Evolutionary conservation across 371 early-diverging fungal genomes (phyloP).

Genomic region (Coemansia sp.): DNA sequence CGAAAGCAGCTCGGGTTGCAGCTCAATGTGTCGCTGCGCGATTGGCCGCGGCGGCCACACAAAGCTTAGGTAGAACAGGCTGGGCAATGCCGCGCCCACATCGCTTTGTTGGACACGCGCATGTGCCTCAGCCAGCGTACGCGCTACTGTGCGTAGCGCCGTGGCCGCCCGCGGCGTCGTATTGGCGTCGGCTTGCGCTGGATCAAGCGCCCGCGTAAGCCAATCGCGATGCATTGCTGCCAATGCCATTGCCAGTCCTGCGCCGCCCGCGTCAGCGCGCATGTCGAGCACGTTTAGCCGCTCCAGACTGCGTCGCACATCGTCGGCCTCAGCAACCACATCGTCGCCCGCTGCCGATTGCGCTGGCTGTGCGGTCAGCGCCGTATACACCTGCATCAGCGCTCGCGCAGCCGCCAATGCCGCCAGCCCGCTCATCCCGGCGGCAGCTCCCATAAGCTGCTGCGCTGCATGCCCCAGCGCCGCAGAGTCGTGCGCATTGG

Average conservation of each 20-base stretch:
- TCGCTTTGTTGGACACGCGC: slow-evolving; percentile 5
- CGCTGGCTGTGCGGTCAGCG: slow-evolving; percentile 3
- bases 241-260: slow-evolving; percentile 23
- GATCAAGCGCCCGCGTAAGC: slow-evolving; percentile 25
- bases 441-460: slow-evolving; percentile 21
- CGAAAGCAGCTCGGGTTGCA: slow-evolving; percentile 18
- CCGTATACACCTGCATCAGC: slow-evolving; percentile 11
- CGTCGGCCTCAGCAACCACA: slow-evolving; percentile 19
- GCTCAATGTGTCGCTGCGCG: slow-evolving; percentile 25
- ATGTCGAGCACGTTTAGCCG: slow-evolving; percentile 22
- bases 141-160: slow-evolving; percentile 24
- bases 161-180: slow-evolving; percentile 22
- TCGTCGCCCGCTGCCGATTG: slow-evolving; percentile 7
- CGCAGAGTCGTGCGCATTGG: slow-evolving; percentile 17
- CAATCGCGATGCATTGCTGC: slow-evolving; percentile 39
- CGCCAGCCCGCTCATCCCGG: neutral
- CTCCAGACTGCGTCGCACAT: slow-evolving; percentile 37
- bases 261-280: slow-evolving; percentile 3
- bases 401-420: slow-evolving; percentile 14
- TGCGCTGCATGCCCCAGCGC: slow-evolving; percentile 15
- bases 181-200: slow-evolving; percentile 29
- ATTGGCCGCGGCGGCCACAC: slow-evolving; percentile 43
- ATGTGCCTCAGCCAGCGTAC: slow-evolving; percentile 14
- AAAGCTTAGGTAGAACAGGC: slow-evolving; percentile 39
- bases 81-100: slow-evolving; percentile 10